Percentiles rank a stretch among this genome's conserved stretches.
These are phyloP conservation scores for Lipomyces yamanashiensis DNA, from an alignment of 805 yeast species.

Conservation along the genomic window DNA sequence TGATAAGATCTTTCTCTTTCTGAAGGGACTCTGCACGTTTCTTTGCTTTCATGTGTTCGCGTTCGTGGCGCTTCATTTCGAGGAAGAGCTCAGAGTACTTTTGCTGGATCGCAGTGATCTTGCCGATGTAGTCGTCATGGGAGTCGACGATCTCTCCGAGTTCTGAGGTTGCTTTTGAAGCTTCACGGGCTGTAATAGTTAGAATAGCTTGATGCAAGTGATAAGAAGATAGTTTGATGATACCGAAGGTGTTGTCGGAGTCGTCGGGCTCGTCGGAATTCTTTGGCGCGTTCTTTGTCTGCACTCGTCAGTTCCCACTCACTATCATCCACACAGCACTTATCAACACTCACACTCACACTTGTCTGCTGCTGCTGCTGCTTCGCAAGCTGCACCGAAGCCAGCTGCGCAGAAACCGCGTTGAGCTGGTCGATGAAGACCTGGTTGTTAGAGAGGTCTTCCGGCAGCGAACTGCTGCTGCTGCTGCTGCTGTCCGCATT, in stretches of 20 bases:
- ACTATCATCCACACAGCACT: background rate
- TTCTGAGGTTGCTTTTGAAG: slow-evolving; percentile 11
- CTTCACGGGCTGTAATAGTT: slow-evolving; percentile 2
- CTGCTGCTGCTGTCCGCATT: background rate
- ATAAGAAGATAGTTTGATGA: background rate
- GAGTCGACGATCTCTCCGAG: slow-evolving; percentile 13
- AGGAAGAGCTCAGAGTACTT: slow-evolving; percentile 29
- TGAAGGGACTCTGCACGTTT: slow-evolving; percentile 20
- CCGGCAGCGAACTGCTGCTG: slow-evolving; percentile 12
- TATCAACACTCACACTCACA: background rate
- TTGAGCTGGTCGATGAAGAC: slow-evolving; percentile 23
- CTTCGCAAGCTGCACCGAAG: slow-evolving; percentile 1
- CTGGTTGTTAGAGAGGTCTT: slow-evolving; percentile 25
- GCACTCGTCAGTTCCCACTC: too few species aligned
- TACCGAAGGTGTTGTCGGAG: slow-evolving; percentile 10
- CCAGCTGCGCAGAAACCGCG: slow-evolving; percentile 17
- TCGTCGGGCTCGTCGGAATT: background rate
- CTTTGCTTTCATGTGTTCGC: slow-evolving; percentile 30
- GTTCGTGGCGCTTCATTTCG: slow-evolving; percentile 34
- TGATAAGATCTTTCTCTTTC: slow-evolving; percentile 16
- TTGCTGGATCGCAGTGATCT: slow-evolving; percentile 31
- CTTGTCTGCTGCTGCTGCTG: background rate
- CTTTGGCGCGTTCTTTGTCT: too few species aligned
- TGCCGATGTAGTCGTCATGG: slow-evolving; percentile 29
- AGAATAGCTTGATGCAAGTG: background rate